Conservation (phyloP, 208 protist genomes). For the Dictyostelium gargantuum region DNA sequence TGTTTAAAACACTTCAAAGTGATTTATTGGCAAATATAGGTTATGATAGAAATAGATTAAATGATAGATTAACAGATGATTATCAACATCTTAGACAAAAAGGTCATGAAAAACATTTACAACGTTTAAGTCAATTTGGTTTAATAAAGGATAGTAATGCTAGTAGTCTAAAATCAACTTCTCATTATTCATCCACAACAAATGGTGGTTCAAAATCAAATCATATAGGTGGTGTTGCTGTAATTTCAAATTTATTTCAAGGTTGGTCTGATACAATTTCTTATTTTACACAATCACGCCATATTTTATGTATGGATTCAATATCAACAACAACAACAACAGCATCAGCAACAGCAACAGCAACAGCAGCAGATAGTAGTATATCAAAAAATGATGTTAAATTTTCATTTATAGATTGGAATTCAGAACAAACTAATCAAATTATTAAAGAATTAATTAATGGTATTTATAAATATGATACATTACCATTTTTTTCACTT, state of each 20-base stretch:
- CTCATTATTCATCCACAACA: not conserved
- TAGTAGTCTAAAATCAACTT: not conserved
- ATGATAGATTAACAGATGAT: not conserved
- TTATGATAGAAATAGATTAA: not conserved
- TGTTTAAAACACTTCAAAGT: not conserved
- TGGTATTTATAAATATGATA: not conserved
- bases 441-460: not conserved
- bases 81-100: not conserved
- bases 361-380: too few relatives aligned
- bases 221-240: not conserved
- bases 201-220: not conserved
- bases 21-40: not conserved
- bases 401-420: not conserved
- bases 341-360: too few relatives aligned
- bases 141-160: not conserved
- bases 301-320: not conserved
- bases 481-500: slow-evolving; percentile 48
- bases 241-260: not conserved
- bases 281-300: not conserved
- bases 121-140: not conserved
- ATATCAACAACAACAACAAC: not conserved
- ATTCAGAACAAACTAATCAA: not conserved
- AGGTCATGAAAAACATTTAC: not conserved
- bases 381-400: not conserved
- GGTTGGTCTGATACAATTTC: not conserved